Base-by-base conservation (phyloP, 225 moss, liverwort and hornwort species). In the Polytrichum formosum region DNA sequence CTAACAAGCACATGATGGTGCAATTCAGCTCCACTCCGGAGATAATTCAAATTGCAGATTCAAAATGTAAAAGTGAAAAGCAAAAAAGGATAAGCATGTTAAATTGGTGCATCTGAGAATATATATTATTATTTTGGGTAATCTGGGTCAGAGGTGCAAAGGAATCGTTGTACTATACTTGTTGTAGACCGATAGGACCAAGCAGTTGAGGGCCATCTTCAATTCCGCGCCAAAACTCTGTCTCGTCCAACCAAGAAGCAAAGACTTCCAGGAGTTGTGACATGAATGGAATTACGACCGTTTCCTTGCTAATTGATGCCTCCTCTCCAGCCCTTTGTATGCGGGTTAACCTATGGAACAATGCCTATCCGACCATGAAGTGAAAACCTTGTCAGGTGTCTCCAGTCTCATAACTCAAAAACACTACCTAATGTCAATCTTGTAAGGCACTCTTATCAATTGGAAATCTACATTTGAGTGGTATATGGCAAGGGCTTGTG, bases 171-270 rank as follows among this genome's bases (percentile, higher is more conserved):
- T 58, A 20, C 58, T 58, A 21, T 84, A 92, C 91, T 85, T 93
- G 81, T 70, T 87, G 78, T 18, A 96, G 65, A 73, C 87, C 96
- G 74, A 79, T 73, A 7, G 93, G 84, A 64, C 96, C 96, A 74
- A 96, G 82, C n/a, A 71, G 77, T 22, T 56, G 67, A 56, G 91
- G 91, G 3, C 89, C 88, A 66, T 91, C 91, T 74, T 96, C 96
- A 54, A 96, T 75, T 25, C 78, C 67, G 35, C 70, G 83, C 96
- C 87, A 93, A 23, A 96, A 92, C 29, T 83, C 73, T 31, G 80
- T 91, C 33, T 78, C 76, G 16, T 85, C 82, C 74, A 96, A 61
- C 27, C 80, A 85, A 21, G 79, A 73, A 62, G 93, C 81, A 31
- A 93, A 77, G 55, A 84, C 83, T 70, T 96, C 93, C 73, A 88